phyloP scores from a whole-genome alignment of 164 flowering plant species.

The Annona cherimola region DNA sequence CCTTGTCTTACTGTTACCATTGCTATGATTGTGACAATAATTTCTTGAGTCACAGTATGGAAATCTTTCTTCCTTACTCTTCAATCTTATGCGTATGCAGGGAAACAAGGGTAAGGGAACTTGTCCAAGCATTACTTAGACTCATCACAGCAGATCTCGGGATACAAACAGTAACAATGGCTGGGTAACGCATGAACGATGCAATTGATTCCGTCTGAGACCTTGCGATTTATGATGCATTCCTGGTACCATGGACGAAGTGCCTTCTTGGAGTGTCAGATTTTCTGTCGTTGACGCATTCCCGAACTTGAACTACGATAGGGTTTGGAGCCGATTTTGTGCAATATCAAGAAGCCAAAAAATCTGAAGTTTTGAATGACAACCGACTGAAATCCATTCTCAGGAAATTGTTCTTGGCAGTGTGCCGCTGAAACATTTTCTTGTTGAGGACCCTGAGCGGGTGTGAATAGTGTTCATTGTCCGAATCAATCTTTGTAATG shows the following conservation, averaged over 20 bases:
- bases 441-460: not conserved
- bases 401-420: too few species aligned
- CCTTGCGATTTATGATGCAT: not conserved
- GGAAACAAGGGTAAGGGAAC: constrained; percentile 71
- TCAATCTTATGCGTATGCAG: constrained; percentile 31
- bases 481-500: not conserved
- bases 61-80: not conserved
- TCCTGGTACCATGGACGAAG: not conserved
- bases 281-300: too few species aligned
- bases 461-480: not conserved
- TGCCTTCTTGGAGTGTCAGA: too few species aligned
- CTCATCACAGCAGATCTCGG: constrained; percentile 49
- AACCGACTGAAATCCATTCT: too few species aligned
- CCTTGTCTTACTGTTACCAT: not conserved
- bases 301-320: too few species aligned
- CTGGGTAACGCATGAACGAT: constrained; percentile 10
- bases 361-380: too few species aligned
- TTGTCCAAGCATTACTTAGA: constrained; percentile 68
- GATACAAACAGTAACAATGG: constrained; percentile 37
- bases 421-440: too few species aligned
- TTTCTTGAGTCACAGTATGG: not conserved
- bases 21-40: not conserved
- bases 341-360: too few species aligned
- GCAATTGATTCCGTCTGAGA: not conserved
- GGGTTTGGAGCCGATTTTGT: too few species aligned